Conservation (phyloP, 345 rosid species). For the Gossypium stocksii region DNA sequence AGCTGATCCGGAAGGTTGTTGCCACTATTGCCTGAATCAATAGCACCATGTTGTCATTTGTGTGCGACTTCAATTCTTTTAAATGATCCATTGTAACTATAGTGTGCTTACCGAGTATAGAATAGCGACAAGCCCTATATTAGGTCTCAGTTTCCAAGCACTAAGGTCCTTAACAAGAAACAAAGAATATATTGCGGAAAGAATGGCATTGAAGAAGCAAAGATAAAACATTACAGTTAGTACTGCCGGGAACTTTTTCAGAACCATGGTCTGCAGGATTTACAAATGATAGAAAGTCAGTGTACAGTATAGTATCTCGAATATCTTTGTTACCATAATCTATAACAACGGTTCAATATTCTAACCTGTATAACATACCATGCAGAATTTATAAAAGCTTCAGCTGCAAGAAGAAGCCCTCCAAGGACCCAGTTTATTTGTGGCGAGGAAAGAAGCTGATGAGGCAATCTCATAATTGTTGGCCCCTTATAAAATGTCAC, state of each 20-base stretch:
- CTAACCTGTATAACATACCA: constrained; percentile 53
- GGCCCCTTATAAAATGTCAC: constrained; percentile 64
- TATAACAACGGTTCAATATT: background rate
- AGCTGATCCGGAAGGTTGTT: constrained; percentile 1
- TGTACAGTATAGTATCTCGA: background rate
- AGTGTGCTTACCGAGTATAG: constrained; percentile 19
- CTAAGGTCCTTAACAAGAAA: constrained; percentile 10
- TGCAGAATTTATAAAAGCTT: constrained; percentile 38
- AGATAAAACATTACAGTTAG: constrained; percentile 14
- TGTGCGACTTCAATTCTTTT: background rate
- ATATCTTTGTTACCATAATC: background rate
- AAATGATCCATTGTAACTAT: background rate
- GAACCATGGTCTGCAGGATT: constrained; percentile 30
- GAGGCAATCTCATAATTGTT: constrained; percentile 24
- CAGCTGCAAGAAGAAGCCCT: constrained; percentile 51
- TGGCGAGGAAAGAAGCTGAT: constrained; percentile 23
- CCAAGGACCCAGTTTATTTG: constrained; percentile 53
- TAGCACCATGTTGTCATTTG: background rate
- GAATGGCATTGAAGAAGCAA: constrained; percentile 10
- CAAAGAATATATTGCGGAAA: constrained; percentile 8
- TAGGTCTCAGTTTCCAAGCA: constrained; percentile 26
- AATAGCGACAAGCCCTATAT: constrained; percentile 12
- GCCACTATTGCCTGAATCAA: constrained; percentile 19
- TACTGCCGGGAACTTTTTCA: constrained; percentile 18
- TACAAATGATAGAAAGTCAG: background rate